phyloP scores from a whole-genome alignment of 306 rosid species.

The Ziziphus jujuba region DNA sequence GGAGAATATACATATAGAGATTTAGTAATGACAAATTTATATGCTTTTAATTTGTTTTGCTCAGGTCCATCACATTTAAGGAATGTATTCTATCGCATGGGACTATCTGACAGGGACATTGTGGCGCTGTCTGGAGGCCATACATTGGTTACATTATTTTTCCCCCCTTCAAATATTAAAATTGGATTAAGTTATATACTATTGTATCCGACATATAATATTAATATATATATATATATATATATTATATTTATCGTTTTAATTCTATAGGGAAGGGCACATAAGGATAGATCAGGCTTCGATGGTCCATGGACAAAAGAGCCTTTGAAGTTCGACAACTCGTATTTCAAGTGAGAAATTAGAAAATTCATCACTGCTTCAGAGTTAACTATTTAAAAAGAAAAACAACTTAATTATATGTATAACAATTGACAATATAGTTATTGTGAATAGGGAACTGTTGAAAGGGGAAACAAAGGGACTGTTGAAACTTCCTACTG shows the following conservation, averaged over 20 bases:
- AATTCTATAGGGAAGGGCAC: conserved; percentile 70
- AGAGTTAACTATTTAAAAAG: background rate
- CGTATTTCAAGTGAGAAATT: conserved; percentile 69
- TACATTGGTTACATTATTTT: conserved; percentile 56
- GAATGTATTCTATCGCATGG: conserved; percentile 67
- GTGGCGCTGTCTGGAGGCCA: conserved; percentile 93
- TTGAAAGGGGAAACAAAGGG: conserved; percentile 36
- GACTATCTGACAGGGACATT: conserved; percentile 68
- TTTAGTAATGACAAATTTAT: no score
- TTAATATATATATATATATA: background rate
- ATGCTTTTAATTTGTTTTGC: background rate
- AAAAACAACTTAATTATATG: background rate
- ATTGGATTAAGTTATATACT: background rate
- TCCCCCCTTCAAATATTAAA: background rate
- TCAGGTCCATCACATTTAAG: conserved; percentile 78
- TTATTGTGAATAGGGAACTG: conserved; percentile 49
- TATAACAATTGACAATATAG: no score
- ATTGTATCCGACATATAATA: no score
- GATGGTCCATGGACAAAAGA: conserved; percentile 81
- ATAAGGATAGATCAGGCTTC: conserved; percentile 73
- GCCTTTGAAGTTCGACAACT: conserved; percentile 73
- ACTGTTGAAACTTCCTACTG: conserved; percentile 69
- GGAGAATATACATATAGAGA: no score
- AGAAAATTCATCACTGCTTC: background rate
- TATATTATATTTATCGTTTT: background rate